These are phyloP conservation scores for Sarocladium brachiariae DNA, from an alignment of 2,329 filamentous ascomycete species.

Conservation along the genomic window DNA sequence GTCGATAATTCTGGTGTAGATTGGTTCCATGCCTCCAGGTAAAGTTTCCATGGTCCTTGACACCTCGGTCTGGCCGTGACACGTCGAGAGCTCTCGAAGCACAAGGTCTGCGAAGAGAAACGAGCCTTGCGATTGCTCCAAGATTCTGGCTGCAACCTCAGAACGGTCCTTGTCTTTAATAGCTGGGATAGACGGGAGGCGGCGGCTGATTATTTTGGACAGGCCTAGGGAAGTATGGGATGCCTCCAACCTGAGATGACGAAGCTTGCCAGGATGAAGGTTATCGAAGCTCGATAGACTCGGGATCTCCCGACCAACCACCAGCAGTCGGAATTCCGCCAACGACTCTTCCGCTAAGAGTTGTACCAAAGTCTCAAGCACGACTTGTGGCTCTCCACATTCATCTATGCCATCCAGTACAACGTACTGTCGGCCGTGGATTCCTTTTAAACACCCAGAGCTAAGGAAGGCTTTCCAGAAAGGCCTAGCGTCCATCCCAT, in stretches of 20 bases:
- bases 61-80: slow-evolving; percentile 23
- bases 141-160: slow-evolving; percentile 14
- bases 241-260: neutral
- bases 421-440: neutral
- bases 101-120: slow-evolving; percentile 30
- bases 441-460: neutral
- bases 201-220: neutral
- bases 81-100: slow-evolving; percentile 17
- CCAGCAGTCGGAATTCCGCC: neutral
- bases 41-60: slow-evolving; percentile 23
- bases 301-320: neutral
- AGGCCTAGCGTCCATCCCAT: neutral
- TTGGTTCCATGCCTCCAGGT: slow-evolving; percentile 26
- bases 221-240: neutral
- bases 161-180: neutral
- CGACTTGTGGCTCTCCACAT: neutral
- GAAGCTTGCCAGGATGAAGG: neutral
- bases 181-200: neutral
- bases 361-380: neutral
- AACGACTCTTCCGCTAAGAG: neutral
- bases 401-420: neutral
- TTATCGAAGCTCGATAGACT: neutral
- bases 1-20: slow-evolving; percentile 26
- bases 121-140: slow-evolving; percentile 27
- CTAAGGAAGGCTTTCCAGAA: neutral